Evolutionary conservation across 2,329 filamentous ascomycete species (phyloP).

Genomic region (Alternaria rosae): DNA sequence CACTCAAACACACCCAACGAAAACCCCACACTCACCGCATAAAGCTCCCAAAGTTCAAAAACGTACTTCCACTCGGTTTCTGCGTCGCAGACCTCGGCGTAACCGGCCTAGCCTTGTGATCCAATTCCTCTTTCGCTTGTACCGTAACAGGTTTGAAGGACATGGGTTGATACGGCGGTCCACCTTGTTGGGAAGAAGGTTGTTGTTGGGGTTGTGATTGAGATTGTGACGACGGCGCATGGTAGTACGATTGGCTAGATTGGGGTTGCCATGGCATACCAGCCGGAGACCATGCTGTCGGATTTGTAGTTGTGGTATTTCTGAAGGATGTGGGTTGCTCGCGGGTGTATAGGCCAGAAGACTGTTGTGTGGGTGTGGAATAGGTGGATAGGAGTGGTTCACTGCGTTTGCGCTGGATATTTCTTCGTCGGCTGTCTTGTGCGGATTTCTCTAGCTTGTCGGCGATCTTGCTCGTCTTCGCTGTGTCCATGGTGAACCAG

Average conservation of each 20-base stretch:
- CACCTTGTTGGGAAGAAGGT: background rate
- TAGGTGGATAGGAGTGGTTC: background rate
- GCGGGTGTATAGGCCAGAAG: background rate
- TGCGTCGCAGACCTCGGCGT: slow-evolving; percentile 4
- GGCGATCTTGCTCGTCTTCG: slow-evolving; percentile 3
- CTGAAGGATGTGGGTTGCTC: background rate
- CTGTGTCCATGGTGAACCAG: slow-evolving; percentile 8
- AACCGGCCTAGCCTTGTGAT: background rate
- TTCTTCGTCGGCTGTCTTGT: background rate
- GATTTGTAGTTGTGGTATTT: background rate
- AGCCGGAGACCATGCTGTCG: background rate
- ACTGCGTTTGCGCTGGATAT: slow-evolving; percentile 3
- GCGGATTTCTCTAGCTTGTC: background rate
- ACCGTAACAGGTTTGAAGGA: background rate
- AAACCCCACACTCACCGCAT: slow-evolving; percentile 1
- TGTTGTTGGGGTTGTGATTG: background rate
- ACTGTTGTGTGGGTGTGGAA: background rate
- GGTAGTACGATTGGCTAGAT: background rate
- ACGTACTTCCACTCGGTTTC: background rate
- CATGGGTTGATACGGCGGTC: slow-evolving; percentile 3
- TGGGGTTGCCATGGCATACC: background rate
- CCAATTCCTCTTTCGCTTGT: background rate
- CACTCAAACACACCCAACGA: too few species aligned
- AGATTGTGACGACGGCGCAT: background rate
- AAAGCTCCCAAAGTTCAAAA: slow-evolving; percentile 13